A percentile compares a stretch with the other conserved stretches of the same genome.
Evolutionary conservation across 495 filamentous ascomycete genomes (phyloP).

Genomic region (Penicillium cinerascens): DNA sequence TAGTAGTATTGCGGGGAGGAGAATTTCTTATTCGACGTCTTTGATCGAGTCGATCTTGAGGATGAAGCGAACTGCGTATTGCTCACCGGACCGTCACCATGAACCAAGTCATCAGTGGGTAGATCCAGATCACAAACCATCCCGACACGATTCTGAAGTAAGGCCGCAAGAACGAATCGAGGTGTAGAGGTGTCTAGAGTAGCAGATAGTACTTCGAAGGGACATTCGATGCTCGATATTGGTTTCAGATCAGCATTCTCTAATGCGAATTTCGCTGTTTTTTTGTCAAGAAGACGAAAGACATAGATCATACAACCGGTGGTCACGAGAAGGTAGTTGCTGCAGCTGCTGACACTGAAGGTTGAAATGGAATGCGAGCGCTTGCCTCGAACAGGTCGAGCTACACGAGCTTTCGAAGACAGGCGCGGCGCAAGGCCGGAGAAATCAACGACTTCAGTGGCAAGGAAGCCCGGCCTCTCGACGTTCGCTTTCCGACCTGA

Average conservation of each 20-base stretch:
- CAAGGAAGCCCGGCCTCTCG: conserved; percentile 42
- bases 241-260: conserved; percentile 32
- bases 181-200: conserved; percentile 61
- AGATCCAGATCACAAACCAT: conserved; percentile 56
- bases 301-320: conserved; percentile 59
- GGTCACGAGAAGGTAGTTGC: conserved; percentile 55
- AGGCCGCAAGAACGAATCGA: conserved; percentile 56
- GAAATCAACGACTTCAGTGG: conserved; percentile 33
- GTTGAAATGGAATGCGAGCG: conserved; percentile 13
- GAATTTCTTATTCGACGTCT: conserved; percentile 18
- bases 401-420: conserved; percentile 8
- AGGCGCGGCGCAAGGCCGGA: conserved; percentile 23
- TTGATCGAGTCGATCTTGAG: background rate
- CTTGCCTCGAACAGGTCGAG: background rate
- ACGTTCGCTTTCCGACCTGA: conserved; percentile 47
- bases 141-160: conserved; percentile 60
- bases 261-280: conserved; percentile 4
- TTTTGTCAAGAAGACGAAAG: conserved; percentile 48
- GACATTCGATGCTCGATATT: conserved; percentile 57
- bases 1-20: conserved; percentile 42
- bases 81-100: no score
- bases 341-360: conserved; percentile 59
- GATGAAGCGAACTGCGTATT: background rate
- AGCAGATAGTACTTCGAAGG: conserved; percentile 54
- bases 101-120: background rate